phyloP scores from a whole-genome alignment of 2,329 filamentous ascomycete genomes.

The Ophiostoma sp. region DNA sequence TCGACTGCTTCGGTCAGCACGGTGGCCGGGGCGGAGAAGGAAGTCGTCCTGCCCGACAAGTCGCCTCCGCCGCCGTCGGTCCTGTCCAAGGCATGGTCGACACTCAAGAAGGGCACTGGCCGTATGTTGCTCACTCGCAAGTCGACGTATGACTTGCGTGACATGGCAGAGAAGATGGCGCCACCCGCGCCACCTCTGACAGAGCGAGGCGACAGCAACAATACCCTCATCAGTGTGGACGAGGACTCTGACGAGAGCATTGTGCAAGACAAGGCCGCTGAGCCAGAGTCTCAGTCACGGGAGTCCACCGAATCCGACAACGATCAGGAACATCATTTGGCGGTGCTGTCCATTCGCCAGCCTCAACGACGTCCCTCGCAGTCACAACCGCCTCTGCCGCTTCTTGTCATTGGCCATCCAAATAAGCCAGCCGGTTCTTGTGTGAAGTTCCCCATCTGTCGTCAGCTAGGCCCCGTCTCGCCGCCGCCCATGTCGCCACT shows the following conservation, averaged over 20 bases:
- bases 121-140: conserved; percentile 21
- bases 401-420: too few relatives aligned
- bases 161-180: conserved; percentile 13
- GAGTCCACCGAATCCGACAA: background rate
- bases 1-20: background rate
- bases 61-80: conserved; percentile 13
- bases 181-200: background rate
- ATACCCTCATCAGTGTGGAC: background rate
- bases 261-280: background rate
- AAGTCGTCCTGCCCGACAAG: conserved; percentile 7
- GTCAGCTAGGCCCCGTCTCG: conserved; percentile 2
- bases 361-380: background rate
- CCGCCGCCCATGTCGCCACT: conserved; percentile 26
- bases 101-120: conserved; percentile 25
- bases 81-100: conserved; percentile 25
- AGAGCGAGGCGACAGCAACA: background rate
- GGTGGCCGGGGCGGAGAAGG: background rate
- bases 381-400: background rate
- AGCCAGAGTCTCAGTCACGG: background rate
- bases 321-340: background rate
- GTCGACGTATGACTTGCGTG: conserved; percentile 23
- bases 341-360: conserved; percentile 23
- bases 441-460: background rate
- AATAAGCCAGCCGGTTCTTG: background rate
- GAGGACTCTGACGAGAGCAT: conserved; percentile 14